Percentiles rank a stretch among this genome's conserved stretches.
phyloP scores from a whole-genome alignment of 306 rosid genomes.

The Canavalia gladiata region DNA sequence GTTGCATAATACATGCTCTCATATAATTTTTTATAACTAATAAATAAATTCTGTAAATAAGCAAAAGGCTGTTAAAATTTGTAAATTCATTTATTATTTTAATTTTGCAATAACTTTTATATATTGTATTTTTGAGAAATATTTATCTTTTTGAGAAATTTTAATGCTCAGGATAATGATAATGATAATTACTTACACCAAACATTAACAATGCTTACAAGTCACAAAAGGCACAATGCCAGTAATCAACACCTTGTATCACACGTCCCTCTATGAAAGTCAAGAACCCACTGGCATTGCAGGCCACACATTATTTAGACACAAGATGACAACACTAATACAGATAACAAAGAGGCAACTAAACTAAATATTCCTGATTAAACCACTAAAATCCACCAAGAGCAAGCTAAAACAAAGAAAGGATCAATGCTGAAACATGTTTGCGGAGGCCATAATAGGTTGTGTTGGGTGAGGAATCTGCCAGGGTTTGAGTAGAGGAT shows the following conservation, averaged over 20 bases:
- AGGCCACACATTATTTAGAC: slow-evolving; percentile 26
- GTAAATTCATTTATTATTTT: too few relatives aligned
- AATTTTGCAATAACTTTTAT: too few relatives aligned
- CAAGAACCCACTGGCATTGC: slow-evolving; percentile 5
- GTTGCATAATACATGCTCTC: too few relatives aligned
- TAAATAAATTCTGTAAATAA: not conserved
- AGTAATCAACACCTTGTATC: not conserved
- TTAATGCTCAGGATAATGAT: not conserved
- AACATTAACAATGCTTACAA: not conserved
- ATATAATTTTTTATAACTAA: too few relatives aligned
- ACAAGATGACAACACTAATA: not conserved
- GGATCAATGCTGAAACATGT: slow-evolving; percentile 63
- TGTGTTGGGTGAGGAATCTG: slow-evolving; percentile 59
- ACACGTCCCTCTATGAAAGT: not conserved
- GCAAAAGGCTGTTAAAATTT: too few relatives aligned
- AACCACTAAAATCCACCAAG: not conserved
- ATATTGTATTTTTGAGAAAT: too few relatives aligned
- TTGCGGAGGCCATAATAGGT: slow-evolving; percentile 64
- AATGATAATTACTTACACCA: not conserved
- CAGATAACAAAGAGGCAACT: not conserved
- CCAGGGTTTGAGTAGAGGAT: slow-evolving; percentile 82
- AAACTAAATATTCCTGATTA: not conserved
- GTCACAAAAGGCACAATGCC: not conserved
- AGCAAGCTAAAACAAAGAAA: not conserved
- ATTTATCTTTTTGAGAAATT: too few relatives aligned